Conservation (phyloP, 2,329 filamentous ascomycete species). For the Nothopassalora personata region DNA sequence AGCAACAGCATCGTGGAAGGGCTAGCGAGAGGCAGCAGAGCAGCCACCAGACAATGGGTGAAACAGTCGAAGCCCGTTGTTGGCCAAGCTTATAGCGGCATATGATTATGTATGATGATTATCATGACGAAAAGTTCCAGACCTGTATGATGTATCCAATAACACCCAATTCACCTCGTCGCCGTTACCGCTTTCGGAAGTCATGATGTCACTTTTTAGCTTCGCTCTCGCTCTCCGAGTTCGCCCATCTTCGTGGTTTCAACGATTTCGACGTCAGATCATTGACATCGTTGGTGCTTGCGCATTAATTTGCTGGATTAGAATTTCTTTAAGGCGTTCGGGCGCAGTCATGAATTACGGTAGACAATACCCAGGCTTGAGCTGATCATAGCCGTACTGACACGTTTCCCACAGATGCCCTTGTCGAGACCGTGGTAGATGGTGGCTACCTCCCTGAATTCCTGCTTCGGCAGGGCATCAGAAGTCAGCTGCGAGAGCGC, state of each 20-base stretch:
- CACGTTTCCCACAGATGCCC: slow-evolving; percentile 23
- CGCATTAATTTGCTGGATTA: background rate
- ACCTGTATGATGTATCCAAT: background rate
- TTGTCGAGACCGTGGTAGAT: slow-evolving; percentile 56
- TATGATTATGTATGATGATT: too few species aligned
- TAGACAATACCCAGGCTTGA: background rate
- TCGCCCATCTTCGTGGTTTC: background rate
- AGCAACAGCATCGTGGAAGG: too few species aligned
- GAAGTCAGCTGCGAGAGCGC: slow-evolving; percentile 59
- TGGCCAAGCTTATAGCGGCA: too few species aligned
- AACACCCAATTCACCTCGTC: background rate
- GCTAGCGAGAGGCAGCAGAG: too few species aligned
- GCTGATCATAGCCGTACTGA: background rate
- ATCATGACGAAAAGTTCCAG: background rate
- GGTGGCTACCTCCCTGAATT: slow-evolving; percentile 58
- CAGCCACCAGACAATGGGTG: too few species aligned
- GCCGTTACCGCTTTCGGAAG: background rate
- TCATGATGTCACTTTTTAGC: background rate
- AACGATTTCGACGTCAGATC: background rate
- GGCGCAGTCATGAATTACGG: background rate
- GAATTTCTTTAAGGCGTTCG: background rate
- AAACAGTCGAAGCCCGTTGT: too few species aligned
- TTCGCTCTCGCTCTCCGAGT: background rate
- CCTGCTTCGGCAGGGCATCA: slow-evolving; percentile 61
- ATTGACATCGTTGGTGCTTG: background rate